Base-by-base conservation (phyloP, 202 grass and related monocot species). In the Eragrostis tef region DNA sequence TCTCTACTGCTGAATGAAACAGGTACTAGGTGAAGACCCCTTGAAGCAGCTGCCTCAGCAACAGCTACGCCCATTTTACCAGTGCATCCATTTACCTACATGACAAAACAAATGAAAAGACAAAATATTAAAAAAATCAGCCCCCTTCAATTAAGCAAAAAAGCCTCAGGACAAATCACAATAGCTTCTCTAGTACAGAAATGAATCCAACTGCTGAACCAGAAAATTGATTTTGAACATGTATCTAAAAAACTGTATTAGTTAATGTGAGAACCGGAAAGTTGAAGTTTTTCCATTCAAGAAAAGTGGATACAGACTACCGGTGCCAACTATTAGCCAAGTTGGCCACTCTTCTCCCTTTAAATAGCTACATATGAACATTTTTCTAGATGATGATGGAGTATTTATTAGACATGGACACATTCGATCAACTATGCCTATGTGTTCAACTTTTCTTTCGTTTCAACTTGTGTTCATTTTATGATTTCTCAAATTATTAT, bases 21-120 rank as follows among this genome's bases (percentile, higher is more conserved):
- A 67, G 92, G 95, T 54, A 93, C 80, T 82, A 98, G 69, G 48
- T 91, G 82, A 85, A 98, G 88, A 16, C 95, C 95, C 80, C 87
- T 88, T 34, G 62, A 88, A 79, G 78, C 52, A 57, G 88, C 92
- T 46, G 87, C 85, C 65, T 98, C 85, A 9, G 87, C 92, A 62
- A 93, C 95, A 79, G 84, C 72, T 78, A 69, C 39, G 44, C 92
- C 95, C 92, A 93, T 98, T 60, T 98, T 98, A 36, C 95, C 92
- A 74, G 82, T 93, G 81, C 90, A 93, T 29, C 95, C 87, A 89
- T 95, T 98, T 53, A 98, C 92, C 92, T 98, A 81, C 82, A 64
- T 27, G 36, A 71, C 54, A 57, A 45, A 79, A 62, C 14, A 79
- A 80, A 75, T 26, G 9, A 62, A 80, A 80, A 80, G 11, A 70